phyloP scores from a whole-genome alignment of 1,284 basidiomycete genomes.

The Puccinia triticina region DNA sequence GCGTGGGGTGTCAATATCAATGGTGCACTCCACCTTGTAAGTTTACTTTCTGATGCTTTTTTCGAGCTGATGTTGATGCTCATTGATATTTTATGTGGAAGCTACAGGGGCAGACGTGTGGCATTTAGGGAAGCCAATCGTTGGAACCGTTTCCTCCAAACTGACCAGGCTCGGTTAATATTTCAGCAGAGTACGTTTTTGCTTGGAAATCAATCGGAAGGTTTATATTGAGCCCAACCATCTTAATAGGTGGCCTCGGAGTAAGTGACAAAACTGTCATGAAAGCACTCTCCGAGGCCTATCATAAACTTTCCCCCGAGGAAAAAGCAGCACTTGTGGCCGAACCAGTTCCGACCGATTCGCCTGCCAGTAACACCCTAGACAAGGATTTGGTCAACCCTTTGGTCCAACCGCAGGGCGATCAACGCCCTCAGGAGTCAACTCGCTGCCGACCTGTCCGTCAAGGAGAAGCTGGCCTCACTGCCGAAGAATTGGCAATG shows the following conservation, averaged over 20 bases:
- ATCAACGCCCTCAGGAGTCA: no score
- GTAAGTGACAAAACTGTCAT: neutral
- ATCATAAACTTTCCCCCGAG: no score
- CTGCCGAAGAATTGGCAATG: no score
- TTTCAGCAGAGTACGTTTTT: neutral
- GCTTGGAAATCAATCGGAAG: neutral
- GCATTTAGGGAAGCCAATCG: neutral
- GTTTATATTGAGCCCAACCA: neutral
- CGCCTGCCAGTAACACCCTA: no score
- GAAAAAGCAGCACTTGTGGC: no score
- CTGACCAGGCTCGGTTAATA: neutral
- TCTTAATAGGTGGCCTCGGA: neutral
- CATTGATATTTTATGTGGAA: neutral
- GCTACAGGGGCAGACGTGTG: neutral
- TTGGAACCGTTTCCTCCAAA: slow-evolving; percentile 9
- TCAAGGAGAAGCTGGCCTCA: no score
- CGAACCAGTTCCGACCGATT: no score
- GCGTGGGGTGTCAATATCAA: neutral
- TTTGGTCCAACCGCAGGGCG: no score
- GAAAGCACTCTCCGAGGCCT: no score
- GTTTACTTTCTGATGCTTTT: neutral
- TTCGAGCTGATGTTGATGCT: no score
- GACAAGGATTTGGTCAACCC: no score
- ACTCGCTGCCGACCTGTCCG: no score
- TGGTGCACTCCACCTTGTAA: neutral